Conservation (phyloP, 768 basidiomycete genomes). For the Psilocybe sp. region DNA sequence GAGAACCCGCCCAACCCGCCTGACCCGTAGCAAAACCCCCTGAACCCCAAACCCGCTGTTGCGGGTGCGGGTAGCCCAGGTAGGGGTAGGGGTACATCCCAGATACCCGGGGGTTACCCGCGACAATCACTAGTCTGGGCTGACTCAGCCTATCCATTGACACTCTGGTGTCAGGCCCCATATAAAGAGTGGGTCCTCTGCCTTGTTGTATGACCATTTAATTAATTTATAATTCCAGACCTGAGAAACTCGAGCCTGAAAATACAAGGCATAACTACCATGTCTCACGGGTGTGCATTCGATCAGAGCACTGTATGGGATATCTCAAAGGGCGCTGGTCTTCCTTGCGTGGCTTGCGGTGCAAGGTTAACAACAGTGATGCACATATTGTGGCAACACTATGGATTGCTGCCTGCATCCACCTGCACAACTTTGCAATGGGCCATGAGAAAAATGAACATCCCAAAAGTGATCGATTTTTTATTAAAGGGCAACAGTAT, state of each 20-base stretch:
- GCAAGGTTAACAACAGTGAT: constrained; percentile 18
- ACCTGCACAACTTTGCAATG: constrained; percentile 28
- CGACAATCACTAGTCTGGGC: constrained; percentile 34
- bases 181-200: constrained; percentile 14
- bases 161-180: constrained; percentile 12
- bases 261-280: constrained; percentile 22
- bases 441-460: constrained; percentile 14
- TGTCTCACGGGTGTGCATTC: constrained; percentile 22
- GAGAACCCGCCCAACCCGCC: too few species aligned
- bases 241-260: constrained; percentile 14
- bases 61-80: too few species aligned
- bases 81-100: too few species aligned
- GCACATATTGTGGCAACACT: constrained; percentile 15
- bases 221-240: constrained; percentile 11
- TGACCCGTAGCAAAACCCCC: too few species aligned
- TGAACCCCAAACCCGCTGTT: too few species aligned
- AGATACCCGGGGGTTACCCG: too few species aligned
- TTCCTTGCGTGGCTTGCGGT: constrained; percentile 21
- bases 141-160: constrained; percentile 34
- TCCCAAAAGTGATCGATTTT: too few species aligned
- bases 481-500: constrained; percentile 7
- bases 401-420: constrained; percentile 30
- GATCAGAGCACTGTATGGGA: constrained; percentile 29
- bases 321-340: constrained; percentile 26
- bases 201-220: not conserved